A percentile compares a stretch with the other conserved stretches of the same genome.
These are phyloP conservation scores for Podaxis sp. DNA, from an alignment of 768 basidiomycete genomes.

Conservation along the genomic window DNA sequence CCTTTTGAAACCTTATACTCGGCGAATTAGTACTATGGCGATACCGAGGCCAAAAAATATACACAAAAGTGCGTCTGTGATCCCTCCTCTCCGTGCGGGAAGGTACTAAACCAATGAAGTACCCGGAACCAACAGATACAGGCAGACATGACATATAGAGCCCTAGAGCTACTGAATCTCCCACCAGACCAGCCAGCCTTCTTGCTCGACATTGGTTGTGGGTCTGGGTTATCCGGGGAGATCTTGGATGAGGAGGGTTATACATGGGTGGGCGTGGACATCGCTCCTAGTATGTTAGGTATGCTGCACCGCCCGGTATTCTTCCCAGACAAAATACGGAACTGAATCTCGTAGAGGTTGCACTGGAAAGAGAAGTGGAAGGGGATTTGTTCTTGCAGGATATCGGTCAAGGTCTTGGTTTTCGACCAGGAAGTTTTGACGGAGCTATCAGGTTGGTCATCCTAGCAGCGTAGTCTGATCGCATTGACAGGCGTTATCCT, in stretches of 20 bases:
- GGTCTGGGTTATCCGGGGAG: slow-evolving; percentile 94
- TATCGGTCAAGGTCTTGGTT: slow-evolving; percentile 97
- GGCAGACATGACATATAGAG: slow-evolving; percentile 95
- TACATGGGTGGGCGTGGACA: slow-evolving; percentile 90
- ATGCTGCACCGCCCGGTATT: slow-evolving; percentile 20
- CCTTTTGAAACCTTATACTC: slow-evolving; percentile 6
- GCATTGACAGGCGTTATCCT: slow-evolving; percentile 1
- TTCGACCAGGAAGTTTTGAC: slow-evolving; percentile 95
- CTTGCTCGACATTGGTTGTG: slow-evolving; percentile 94
- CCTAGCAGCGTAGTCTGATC: background rate
- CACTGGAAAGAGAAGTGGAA: slow-evolving; percentile 90
- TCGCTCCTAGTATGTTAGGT: slow-evolving; percentile 97
- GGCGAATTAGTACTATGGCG: slow-evolving; percentile 84
- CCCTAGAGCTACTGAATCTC: slow-evolving; percentile 84
- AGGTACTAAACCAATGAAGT: slow-evolving; percentile 35
- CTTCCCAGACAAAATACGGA: background rate
- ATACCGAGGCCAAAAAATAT: slow-evolving; percentile 93
- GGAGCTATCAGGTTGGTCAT: slow-evolving; percentile 84
- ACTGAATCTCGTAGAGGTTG: slow-evolving; percentile 63
- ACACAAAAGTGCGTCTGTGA: slow-evolving; percentile 74
- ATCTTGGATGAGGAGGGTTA: slow-evolving; percentile 94
- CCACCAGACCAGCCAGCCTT: slow-evolving; percentile 78
- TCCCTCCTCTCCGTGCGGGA: background rate
- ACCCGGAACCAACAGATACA: slow-evolving; percentile 96
- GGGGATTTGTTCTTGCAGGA: slow-evolving; percentile 97